Evolutionary conservation across 345 rosid genomes (phyloP).

Genomic region (Acer campestre): DNA sequence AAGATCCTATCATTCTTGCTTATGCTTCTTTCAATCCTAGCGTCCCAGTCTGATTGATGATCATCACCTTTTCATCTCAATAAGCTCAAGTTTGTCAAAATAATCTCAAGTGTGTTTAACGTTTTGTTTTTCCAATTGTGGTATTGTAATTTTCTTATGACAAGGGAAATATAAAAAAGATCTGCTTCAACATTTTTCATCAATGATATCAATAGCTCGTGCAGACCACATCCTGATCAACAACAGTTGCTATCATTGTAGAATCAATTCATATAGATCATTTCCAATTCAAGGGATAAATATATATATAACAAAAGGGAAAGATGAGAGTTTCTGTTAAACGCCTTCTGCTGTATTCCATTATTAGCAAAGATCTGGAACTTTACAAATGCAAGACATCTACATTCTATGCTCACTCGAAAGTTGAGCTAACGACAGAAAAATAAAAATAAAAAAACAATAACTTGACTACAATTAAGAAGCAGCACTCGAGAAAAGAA

Average conservation of each 20-base stretch:
- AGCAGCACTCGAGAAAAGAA: conserved; percentile 27
- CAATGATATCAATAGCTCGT: too few relatives aligned
- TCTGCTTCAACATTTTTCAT: too few relatives aligned
- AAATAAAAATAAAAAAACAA: conserved; percentile 1
- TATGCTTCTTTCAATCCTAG: conserved; percentile 18
- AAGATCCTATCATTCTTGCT: conserved; percentile 14
- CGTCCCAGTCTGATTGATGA: too few relatives aligned
- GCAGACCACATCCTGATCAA: neutral
- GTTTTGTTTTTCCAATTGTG: too few relatives aligned
- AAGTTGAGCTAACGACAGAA: conserved; percentile 26
- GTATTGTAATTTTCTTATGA: neutral
- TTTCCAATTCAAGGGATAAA: neutral
- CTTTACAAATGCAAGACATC: conserved; percentile 51
- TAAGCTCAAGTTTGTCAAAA: neutral
- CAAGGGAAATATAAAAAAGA: neutral
- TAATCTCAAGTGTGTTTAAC: too few relatives aligned
- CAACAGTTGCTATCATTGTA: neutral
- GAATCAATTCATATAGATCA: neutral
- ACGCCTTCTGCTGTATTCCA: conserved; percentile 25
- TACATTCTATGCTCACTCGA: conserved; percentile 21
- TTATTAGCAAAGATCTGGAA: conserved; percentile 42
- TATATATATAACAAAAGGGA: neutral
- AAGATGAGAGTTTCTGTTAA: neutral
- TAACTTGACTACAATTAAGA: conserved; percentile 30
- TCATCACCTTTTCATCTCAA: neutral